Percentiles rank a stretch among this genome's conserved stretches.
Conservation (phyloP, 768 basidiomycete genomes). For the Nidularia pulvinata region DNA sequence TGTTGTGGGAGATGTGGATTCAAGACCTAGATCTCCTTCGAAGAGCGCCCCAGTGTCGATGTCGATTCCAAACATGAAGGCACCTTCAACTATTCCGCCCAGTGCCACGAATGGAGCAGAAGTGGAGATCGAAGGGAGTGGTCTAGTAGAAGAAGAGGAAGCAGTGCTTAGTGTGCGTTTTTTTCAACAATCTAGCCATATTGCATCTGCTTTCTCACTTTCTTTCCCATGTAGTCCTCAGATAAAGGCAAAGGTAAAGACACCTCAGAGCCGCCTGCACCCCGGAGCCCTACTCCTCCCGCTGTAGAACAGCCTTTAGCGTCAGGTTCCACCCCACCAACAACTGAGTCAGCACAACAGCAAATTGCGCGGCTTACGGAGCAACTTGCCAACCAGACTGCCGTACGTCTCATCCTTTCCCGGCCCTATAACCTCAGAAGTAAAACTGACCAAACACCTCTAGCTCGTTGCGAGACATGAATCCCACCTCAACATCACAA, state of each 20-base stretch:
- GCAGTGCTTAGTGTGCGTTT: conserved; percentile 9
- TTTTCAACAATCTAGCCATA: neutral
- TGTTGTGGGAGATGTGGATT: conserved; percentile 15
- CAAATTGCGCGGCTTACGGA: conserved; percentile 39
- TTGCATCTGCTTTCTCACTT: conserved; percentile 1
- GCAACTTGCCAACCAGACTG: conserved; percentile 37
- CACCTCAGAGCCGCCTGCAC: neutral
- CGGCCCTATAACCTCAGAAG: neutral
- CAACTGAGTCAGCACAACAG: conserved; percentile 12
- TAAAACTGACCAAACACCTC: conserved; percentile 1
- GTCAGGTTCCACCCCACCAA: conserved; percentile 4
- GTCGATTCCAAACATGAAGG: neutral
- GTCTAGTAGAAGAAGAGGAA: conserved; percentile 3
- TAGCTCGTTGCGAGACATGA: conserved; percentile 56
- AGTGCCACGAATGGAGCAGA: neutral
- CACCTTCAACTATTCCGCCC: neutral
- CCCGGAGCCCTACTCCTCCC: conserved; percentile 11
- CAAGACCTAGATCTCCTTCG: conserved; percentile 3
- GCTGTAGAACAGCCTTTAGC: neutral
- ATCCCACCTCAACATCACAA: conserved; percentile 48
- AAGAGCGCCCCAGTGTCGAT: neutral
- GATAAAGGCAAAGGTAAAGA: conserved; percentile 41
- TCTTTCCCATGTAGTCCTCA: conserved; percentile 13
- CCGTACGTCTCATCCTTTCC: conserved; percentile 23
- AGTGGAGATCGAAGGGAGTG: neutral